phyloP scores from a whole-genome alignment of 306 rosid genomes.

The Dalbergia oliveri region DNA sequence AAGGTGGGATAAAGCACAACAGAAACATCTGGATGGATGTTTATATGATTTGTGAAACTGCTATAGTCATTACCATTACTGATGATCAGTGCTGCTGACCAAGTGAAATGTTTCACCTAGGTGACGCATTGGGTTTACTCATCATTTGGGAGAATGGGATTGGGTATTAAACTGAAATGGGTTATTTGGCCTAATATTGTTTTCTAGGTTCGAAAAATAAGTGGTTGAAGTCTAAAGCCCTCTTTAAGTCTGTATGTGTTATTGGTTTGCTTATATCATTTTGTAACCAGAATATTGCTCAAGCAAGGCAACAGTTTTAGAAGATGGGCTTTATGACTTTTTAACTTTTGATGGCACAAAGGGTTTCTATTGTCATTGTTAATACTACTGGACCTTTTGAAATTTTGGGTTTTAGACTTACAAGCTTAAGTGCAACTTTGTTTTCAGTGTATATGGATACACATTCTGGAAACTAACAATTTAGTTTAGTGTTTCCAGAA shows the following conservation, averaged over 20 bases:
- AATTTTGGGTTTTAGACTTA: constrained; percentile 9
- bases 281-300: not conserved
- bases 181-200: not conserved
- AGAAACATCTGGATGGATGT: not conserved
- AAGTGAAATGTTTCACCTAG: not conserved
- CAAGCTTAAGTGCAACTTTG: not conserved
- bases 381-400: not conserved
- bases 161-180: not conserved
- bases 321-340: constrained; percentile 12
- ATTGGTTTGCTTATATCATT: not conserved
- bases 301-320: not conserved
- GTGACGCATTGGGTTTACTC: not conserved
- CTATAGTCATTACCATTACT: constrained; percentile 1
- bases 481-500: not conserved
- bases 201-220: constrained; percentile 1
- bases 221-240: not conserved
- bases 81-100: not conserved
- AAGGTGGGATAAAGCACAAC: not conserved
- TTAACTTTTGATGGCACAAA: not conserved
- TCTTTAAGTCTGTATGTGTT: not conserved
- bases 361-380: constrained; percentile 3
- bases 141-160: not conserved
- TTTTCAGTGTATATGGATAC: not conserved
- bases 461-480: not conserved
- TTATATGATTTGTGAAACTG: not conserved